Conservation (phyloP, 2,329 filamentous ascomycete species). For the Stagonosporopsis rhizophila region DNA sequence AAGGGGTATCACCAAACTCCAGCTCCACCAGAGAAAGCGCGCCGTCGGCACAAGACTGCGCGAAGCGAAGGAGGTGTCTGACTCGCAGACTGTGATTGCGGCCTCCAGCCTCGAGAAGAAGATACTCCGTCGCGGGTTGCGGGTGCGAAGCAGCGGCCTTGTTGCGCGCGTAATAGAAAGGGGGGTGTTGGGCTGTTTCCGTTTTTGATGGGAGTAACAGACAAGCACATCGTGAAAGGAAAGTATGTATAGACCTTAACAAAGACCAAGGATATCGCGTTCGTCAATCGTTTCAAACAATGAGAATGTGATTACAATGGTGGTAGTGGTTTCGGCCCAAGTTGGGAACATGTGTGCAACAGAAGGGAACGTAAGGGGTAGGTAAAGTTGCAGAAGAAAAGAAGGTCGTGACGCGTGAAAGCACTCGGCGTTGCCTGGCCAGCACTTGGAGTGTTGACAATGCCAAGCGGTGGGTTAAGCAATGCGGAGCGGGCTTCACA, state of each 20-base stretch:
- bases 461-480: constrained; percentile 13
- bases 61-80: constrained; percentile 19
- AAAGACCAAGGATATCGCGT: constrained; percentile 8
- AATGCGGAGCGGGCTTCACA: constrained; percentile 34
- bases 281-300: constrained; percentile 42
- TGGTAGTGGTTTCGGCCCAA: constrained; percentile 23
- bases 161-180: constrained; percentile 20
- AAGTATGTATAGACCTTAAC: constrained; percentile 17
- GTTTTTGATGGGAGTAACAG: neutral
- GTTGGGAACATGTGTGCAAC: constrained; percentile 23
- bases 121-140: neutral
- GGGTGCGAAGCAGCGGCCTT: constrained; percentile 26
- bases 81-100: constrained; percentile 1
- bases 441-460: constrained; percentile 20
- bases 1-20: constrained; percentile 52
- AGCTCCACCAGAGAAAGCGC: constrained; percentile 48
- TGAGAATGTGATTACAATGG: constrained; percentile 37
- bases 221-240: constrained; percentile 6
- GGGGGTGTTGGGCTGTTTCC: neutral
- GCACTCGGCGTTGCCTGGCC: constrained; percentile 18
- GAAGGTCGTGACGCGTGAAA: constrained; percentile 35
- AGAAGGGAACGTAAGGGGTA: constrained; percentile 20
- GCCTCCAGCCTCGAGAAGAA: constrained; percentile 9
- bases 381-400: constrained; percentile 20
- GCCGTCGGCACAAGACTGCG: constrained; percentile 15